Evolutionary conservation across 225 moss, liverwort and hornwort species (phyloP).

Genomic region (Takakia lepidozioides): DNA sequence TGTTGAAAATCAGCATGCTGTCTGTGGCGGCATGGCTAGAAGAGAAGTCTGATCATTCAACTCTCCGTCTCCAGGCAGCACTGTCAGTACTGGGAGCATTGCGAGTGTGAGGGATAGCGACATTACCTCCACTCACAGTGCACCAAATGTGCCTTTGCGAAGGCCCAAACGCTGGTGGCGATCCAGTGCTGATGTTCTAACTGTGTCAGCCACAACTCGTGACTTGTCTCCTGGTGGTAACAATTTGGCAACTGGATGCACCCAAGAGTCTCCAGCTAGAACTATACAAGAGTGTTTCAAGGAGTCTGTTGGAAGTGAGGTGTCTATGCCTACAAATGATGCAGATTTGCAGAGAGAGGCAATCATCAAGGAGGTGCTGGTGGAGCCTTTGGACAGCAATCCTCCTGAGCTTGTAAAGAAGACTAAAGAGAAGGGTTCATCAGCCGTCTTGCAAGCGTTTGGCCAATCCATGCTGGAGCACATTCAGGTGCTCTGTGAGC

Average conservation of each 20-base stretch:
- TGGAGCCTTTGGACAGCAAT: slow-evolving; percentile 9
- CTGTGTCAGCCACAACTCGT: not conserved
- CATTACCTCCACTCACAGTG: slow-evolving; percentile 8
- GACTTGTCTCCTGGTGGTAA: not conserved
- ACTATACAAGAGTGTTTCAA: not conserved
- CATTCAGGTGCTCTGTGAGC: slow-evolving; percentile 30
- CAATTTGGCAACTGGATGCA: not conserved
- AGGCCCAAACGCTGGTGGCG: slow-evolving; percentile 58
- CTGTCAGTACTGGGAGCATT: slow-evolving; percentile 2
- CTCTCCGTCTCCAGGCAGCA: slow-evolving; percentile 7
- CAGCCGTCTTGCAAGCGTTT: slow-evolving; percentile 25
- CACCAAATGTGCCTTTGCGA: slow-evolving; percentile 11
- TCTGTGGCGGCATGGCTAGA: too few relatives aligned
- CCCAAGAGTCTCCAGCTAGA: too few relatives aligned
- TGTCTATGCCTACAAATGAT: not conserved
- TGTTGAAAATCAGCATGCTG: too few relatives aligned
- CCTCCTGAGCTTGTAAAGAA: slow-evolving; percentile 15
- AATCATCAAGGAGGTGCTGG: not conserved
- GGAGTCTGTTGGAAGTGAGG: not conserved
- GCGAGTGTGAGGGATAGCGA: slow-evolving; percentile 20
- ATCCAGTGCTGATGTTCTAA: slow-evolving; percentile 24
- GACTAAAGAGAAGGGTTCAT: slow-evolving; percentile 20
- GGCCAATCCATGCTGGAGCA: slow-evolving; percentile 52
- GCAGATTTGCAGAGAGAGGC: not conserved
- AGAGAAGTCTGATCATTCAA: too few relatives aligned